Evolutionary conservation across 1,284 basidiomycete genomes (phyloP), one percentile per base, ranked within the genome.

Genomic region (Irpex lacteus): DNA sequence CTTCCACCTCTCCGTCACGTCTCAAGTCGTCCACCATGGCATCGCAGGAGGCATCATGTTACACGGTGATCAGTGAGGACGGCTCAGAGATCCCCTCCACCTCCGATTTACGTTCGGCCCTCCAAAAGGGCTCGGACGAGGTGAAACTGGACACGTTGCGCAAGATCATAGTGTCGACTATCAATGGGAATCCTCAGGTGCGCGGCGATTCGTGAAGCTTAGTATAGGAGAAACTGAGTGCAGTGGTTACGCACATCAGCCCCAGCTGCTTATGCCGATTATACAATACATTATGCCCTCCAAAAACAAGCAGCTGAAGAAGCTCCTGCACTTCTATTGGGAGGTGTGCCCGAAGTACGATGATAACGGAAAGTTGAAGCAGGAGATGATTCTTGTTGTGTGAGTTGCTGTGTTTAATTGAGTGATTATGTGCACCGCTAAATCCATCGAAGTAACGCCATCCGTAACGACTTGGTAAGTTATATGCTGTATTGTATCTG

Each of bases 341-440:
- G 98, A 99, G 80, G 94, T 99, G 37, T 98, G 96, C 79, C 97
- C 98, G 32, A 98, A 99, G 78, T 92, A 98, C 70, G 98, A 99
- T 72, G 96, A 98, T 69, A 89, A 88, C 68, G 98, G 98, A 63
- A 98, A 98, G 80, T 81, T 99, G 72, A 98, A 98, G 85, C 98
- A 99, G 80, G 98, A 99, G 82, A 99, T 99, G 98, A 99, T 99
- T 73, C 86, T 99, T 57, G 97, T 99, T 56, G 96, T 97, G 94
- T 96, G 76, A 74, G 92, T 87, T 2, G 32, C 6, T 40, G 37
- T 9, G 3, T 19, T 18, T 18, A 11, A 15, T 1, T 5, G 34
- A 32, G 11, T 32, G 34, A 19, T 15, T 56, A 13, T n/a, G 40
- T 13, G 13, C 36, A 32, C 8, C 11, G 63, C 70, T 73, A 57